phyloP scores from a whole-genome alignment of 192 early-diverging fungal species.

The Mortierella alpina region DNA sequence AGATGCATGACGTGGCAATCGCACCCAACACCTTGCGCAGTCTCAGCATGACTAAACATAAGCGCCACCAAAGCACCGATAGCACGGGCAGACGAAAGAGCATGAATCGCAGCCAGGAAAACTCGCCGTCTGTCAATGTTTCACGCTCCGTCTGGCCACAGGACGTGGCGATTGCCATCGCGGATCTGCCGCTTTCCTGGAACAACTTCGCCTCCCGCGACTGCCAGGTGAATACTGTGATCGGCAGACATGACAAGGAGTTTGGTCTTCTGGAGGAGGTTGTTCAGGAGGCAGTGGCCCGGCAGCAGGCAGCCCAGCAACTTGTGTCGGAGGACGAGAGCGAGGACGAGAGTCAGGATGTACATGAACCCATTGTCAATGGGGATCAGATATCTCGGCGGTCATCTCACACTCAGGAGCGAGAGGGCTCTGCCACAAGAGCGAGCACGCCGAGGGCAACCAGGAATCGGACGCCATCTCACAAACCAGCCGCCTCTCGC shows the following conservation, averaged over 20 bases:
- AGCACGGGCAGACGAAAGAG: no score
- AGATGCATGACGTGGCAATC: conserved; percentile 6
- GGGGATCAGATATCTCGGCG: not conserved
- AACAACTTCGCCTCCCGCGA: conserved; percentile 41
- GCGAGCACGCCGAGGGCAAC: not conserved
- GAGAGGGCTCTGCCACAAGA: not conserved
- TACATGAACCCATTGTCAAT: not conserved
- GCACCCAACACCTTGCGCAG: not conserved
- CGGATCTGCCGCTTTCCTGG: conserved; percentile 33
- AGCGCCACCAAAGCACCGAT: no score
- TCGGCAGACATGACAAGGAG: conserved; percentile 32
- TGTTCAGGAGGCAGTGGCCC: conserved; percentile 36
- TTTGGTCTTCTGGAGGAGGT: conserved; percentile 30
- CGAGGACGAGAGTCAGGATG: not conserved
- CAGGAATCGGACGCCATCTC: not conserved
- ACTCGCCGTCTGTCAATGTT: no score
- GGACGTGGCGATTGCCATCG: conserved; percentile 11
- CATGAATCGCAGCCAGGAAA: no score
- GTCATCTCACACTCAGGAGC: not conserved
- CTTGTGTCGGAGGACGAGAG: conserved; percentile 1
- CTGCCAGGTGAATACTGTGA: conserved; percentile 44
- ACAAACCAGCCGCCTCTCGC: not conserved
- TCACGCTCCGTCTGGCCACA: not conserved
- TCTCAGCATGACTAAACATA: no score
- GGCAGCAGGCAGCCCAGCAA: conserved; percentile 11